Evolutionary conservation across 129 eudicot species (phyloP), one percentile per base, ranked within the genome.

Genomic region (Tagetes patula): DNA sequence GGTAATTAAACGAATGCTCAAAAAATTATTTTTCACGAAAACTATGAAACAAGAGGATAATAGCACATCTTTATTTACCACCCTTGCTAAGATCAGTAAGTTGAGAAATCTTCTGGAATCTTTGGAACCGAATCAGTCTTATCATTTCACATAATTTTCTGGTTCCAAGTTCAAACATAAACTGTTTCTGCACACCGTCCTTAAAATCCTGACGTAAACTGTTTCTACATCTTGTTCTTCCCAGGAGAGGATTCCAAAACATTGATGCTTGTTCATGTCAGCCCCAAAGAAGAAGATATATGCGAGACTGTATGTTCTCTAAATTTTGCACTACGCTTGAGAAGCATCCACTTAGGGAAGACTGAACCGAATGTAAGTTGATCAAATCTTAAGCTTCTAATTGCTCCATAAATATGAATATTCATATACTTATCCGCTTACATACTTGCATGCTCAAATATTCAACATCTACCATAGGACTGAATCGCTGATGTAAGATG

Each of bases 161-260:
- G 38, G 63, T 32, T 31, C 41, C 3, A 60, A 33, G 63, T 32
- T 56, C 66, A 1, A 60, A 33, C 48, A 47, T 6, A 1, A 8
- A 39, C 49, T 3, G 5, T 65, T 43, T 42, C 6, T 40, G 31
- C 73, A 48, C 47, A n/a, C 3, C 2, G 13, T 30, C 63, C 63
- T 56, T 34, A 48, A 40, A 11, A 50, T 42, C 31, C 34, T 14
- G 72, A 65, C 20, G 46, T 62, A 10, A 38, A 37, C 2, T 73
- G 61, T 66, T 71, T 47, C 32, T 34, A 47, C 33, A 43, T 73
- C 11, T 41, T 37, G 27, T 55, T 81, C 54, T 65, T 81, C 47
- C 49, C 63, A 86, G 96, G 96, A 77, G 89, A 87, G 70, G 86
- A 81, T 62, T 89, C 92, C 41, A 89, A 89, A 79, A 90, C 87